Evolutionary conservation across 2,329 filamentous ascomycete genomes (phyloP), one percentile per base, ranked within the genome.

Genomic region (Cordyceps javanica): DNA sequence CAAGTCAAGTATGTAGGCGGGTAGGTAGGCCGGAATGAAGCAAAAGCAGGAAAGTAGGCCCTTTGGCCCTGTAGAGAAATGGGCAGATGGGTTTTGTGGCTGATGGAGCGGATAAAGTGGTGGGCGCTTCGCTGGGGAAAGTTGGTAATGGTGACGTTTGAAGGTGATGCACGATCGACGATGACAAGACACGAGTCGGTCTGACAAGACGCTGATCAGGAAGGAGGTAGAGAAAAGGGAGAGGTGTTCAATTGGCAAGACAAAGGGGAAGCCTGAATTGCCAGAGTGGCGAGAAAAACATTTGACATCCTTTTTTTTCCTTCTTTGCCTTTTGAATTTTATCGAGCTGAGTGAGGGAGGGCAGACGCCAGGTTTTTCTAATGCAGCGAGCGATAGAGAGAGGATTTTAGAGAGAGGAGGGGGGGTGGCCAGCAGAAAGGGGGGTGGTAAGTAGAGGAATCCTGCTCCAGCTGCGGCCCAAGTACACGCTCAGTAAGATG

Each of bases 111-210:
- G 28, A 50, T 26, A 50, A 19, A 10, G 16, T 30, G 25, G 48
- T 26, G 30, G 48, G 48, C 48, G 48, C 30, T 38, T n/a, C 30
- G 30, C 30, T 36, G 45, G 28, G 30, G 46, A 34, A 23, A 26
- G 13, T 16, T 25, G 21, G 48, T 50, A 50, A 50, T 50, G 48
- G 48, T 50, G 48, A 50, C 48, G 48, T 50, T 50, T 36, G 46
- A 7, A n/a, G 19, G 25, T 38, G 4, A 50, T 26, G 48, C 32
- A 50, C 32, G 48, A 38, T 50, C 48, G 32, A 23, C 30, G 32
- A 14, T 50, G 25, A 32, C 28, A 38, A n/a, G 32, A 50, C 48
- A 38, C 32, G 30, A 36, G 48, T 36, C 19, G 32, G 32, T 50
- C 30, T 26, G 32, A 16, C 13, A 34, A 49, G 30, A 39, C 30